Base-by-base conservation (phyloP, 352 stramenopile species). In the Globisporangium alternatum region DNA sequence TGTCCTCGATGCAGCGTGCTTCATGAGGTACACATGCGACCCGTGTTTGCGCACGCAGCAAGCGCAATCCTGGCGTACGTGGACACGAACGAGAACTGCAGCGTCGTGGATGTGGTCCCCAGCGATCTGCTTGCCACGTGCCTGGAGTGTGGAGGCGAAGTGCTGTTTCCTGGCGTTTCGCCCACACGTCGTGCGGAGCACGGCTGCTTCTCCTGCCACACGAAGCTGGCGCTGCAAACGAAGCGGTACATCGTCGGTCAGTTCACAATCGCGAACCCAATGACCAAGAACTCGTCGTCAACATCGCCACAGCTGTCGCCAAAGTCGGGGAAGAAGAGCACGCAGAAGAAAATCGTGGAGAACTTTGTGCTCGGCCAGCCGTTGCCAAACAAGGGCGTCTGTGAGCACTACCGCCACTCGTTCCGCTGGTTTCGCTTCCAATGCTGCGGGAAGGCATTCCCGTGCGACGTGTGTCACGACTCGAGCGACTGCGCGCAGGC, bases 371-470 rank as follows among this genome's bases (percentile, higher is more conserved):
- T 90, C 28, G 86, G 86, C 28, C 77, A 91, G 52, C 81, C 84
- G 19, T 57, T 95, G 62, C 86, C 86, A 25, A 75, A 75, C 52
- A 87, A 90, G 45, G 86, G 86, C 54, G 70, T 61, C 37, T 95
- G 86, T 33, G 76, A 89, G 17, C 86, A 95, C 68, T 95, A 93
- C 64, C 83, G 82, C 54, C 80, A 91, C 60, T 95, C 86, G 45
- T 65, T 79, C 17, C 84, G 86, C 5, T 95, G 86, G 86, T 92
- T 95, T 67, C 78, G 84, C 22, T 95, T 95, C 66, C 86, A 93
- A 60, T 95, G 86, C 71, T 95, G 86, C 48, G 85, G 85, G 22
- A 93, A 91, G 59, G 75, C 77, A 12, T 91, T 92, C 57, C 78
- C 84, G 0, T 95, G 86, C 53, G 86, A 95, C 62, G 83, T 93